These are phyloP conservation scores for Lentinus brumalis DNA, from an alignment of 768 basidiomycete genomes.

Conservation along the genomic window DNA sequence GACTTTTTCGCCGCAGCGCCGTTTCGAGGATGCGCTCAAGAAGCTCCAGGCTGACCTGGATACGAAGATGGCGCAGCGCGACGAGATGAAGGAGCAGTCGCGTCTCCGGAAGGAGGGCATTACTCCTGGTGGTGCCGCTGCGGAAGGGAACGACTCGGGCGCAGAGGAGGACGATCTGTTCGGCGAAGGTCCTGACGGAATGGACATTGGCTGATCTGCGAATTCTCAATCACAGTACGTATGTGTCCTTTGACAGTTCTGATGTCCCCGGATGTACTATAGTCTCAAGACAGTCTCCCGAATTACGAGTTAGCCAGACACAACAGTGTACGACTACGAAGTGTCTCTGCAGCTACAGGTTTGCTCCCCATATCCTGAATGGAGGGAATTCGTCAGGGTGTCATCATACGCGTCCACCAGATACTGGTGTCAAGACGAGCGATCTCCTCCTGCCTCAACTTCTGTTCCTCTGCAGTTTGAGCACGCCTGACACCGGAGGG, in stretches of 20 bases:
- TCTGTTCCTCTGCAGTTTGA: neutral
- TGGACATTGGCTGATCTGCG: slow-evolving; percentile 32
- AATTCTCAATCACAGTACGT: neutral
- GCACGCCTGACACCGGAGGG: no score
- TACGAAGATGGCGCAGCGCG: slow-evolving; percentile 77
- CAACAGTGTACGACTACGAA: no score
- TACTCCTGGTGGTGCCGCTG: slow-evolving; percentile 39
- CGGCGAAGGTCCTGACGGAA: slow-evolving; percentile 25
- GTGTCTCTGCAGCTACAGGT: no score
- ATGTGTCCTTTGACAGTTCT: no score
- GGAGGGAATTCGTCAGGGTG: no score
- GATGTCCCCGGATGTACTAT: no score
- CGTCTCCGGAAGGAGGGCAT: slow-evolving; percentile 72
- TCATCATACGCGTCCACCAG: no score
- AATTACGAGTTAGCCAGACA: no score
- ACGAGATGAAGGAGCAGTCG: slow-evolving; percentile 77
- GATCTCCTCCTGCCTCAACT: no score
- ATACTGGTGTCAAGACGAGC: no score
- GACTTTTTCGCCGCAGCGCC: slow-evolving; percentile 54
- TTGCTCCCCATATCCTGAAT: neutral
- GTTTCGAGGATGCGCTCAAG: slow-evolving; percentile 90
- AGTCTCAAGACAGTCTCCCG: no score
- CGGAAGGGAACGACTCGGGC: slow-evolving; percentile 37
- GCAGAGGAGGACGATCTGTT: slow-evolving; percentile 35
- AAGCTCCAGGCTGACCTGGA: slow-evolving; percentile 87